phyloP scores from a whole-genome alignment of 2,329 filamentous ascomycete species.

The Exophiala calicioides region DNA sequence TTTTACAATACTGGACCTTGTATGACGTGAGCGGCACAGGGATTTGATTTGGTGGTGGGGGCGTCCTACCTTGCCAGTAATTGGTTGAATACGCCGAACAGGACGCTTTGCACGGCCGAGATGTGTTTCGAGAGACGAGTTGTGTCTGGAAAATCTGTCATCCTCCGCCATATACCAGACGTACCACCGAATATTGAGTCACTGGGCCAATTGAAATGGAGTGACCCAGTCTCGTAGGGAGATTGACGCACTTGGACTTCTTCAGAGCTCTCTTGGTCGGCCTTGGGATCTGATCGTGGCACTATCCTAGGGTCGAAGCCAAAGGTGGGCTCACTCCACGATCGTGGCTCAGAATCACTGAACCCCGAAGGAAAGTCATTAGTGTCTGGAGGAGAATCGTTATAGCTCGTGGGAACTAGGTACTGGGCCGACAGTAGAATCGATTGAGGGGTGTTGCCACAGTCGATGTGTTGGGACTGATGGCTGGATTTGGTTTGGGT shows the following conservation, averaged over 20 bases:
- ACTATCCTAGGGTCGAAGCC: no score
- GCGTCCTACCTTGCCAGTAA: not conserved
- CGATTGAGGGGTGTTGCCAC: no score
- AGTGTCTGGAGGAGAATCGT: no score
- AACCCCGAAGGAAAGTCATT: no score
- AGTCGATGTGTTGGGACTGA: no score
- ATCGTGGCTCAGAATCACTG: no score
- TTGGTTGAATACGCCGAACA: not conserved
- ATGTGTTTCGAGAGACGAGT: constrained; percentile 8
- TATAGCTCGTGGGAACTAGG: no score
- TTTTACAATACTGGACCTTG: no score
- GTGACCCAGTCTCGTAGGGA: not conserved
- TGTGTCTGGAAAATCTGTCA: constrained; percentile 5
- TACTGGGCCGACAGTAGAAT: no score
- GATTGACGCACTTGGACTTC: not conserved
- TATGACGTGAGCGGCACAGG: not conserved
- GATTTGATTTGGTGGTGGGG: not conserved
- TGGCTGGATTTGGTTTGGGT: no score
- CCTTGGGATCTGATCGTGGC: not conserved
- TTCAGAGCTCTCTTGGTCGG: not conserved
- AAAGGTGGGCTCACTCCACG: no score
- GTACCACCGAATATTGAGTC: constrained; percentile 5
- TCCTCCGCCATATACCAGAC: constrained; percentile 4
- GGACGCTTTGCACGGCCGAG: constrained; percentile 3
- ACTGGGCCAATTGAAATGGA: constrained; percentile 6